These are phyloP conservation scores for Polygonum aviculare DNA, from an alignment of 148 eudicot species.

Conservation along the genomic window DNA sequence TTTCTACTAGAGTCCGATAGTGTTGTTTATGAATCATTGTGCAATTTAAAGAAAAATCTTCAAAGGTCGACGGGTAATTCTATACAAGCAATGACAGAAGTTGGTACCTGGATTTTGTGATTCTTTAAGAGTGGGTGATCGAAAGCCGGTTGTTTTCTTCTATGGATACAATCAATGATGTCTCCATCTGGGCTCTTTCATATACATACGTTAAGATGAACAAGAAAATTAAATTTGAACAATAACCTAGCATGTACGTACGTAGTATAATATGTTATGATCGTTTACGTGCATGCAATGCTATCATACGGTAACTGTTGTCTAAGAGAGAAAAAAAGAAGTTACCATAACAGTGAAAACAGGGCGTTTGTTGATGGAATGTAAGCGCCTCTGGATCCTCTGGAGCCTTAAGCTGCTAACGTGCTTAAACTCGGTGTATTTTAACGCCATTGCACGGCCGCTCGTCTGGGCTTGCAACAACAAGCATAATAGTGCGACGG, in stretches of 20 bases:
- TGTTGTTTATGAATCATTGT: too few relatives aligned
- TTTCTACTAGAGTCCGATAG: too few relatives aligned
- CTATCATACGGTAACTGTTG: too few relatives aligned
- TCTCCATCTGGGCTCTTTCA: conserved; percentile 97
- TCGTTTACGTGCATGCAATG: neutral
- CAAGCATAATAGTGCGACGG: neutral
- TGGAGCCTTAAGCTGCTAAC: conserved; percentile 73
- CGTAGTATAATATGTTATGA: neutral
- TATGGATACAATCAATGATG: conserved; percentile 88
- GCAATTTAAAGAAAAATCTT: too few relatives aligned
- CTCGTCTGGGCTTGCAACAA: neutral
- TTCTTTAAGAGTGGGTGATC: conserved; percentile 97
- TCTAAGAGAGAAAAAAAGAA: neutral
- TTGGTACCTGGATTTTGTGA: conserved; percentile 91
- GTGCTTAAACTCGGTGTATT: conserved; percentile 51
- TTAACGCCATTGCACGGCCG: conserved; percentile 22
- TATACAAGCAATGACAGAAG: neutral
- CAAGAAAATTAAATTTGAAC: neutral
- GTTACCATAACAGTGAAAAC: conserved; percentile 60
- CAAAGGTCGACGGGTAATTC: neutral
- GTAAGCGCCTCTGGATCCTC: conserved; percentile 71
- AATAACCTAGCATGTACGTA: neutral
- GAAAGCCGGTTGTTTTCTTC: conserved; percentile 78
- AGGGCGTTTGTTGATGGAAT: conserved; percentile 69
- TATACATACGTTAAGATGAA: neutral